Conservation (phyloP, 192 early-diverging fungal species). For the Backusella psychrophila region DNA sequence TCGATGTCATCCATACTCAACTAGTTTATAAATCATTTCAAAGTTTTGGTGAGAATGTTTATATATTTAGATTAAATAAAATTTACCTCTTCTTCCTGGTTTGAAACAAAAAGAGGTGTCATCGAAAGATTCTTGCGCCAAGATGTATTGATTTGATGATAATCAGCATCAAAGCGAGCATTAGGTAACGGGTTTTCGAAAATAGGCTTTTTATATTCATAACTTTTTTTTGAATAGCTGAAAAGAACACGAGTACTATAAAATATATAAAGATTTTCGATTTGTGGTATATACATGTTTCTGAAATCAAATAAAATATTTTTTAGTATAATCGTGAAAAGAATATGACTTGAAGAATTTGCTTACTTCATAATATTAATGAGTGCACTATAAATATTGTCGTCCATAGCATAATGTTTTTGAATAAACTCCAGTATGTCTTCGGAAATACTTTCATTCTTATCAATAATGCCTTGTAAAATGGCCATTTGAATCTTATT, state of each 20-base stretch:
- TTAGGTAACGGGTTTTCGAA: slow-evolving; percentile 65
- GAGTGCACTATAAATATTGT: slow-evolving; percentile 35
- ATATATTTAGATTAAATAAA: not conserved
- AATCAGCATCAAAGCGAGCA: slow-evolving; percentile 59
- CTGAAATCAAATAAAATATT: slow-evolving; percentile 22
- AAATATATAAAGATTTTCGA: slow-evolving; percentile 60
- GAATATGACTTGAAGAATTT: not conserved
- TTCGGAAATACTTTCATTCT: slow-evolving; percentile 34
- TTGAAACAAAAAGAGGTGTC: slow-evolving; percentile 32
- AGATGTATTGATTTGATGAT: slow-evolving; percentile 61
- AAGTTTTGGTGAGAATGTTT: not conserved
- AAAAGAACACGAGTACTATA: slow-evolving; percentile 61
- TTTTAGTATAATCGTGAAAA: not conserved
- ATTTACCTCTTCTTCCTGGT: slow-evolving; percentile 9
- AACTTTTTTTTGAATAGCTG: slow-evolving; percentile 55
- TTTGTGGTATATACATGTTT: slow-evolving; percentile 59
- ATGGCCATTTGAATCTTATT: not conserved
- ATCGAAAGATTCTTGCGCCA: slow-evolving; percentile 29
- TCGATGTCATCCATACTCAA: slow-evolving; percentile 1
- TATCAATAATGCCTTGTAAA: slow-evolving; percentile 42
- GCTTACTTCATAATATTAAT: slow-evolving; percentile 40
- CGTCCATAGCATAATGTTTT: slow-evolving; percentile 29
- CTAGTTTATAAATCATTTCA: not conserved
- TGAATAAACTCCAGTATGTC: slow-evolving; percentile 44
- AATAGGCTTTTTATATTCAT: slow-evolving; percentile 57